Base-by-base conservation (phyloP, 768 basidiomycete genomes). In the Agrocybe pediades region DNA sequence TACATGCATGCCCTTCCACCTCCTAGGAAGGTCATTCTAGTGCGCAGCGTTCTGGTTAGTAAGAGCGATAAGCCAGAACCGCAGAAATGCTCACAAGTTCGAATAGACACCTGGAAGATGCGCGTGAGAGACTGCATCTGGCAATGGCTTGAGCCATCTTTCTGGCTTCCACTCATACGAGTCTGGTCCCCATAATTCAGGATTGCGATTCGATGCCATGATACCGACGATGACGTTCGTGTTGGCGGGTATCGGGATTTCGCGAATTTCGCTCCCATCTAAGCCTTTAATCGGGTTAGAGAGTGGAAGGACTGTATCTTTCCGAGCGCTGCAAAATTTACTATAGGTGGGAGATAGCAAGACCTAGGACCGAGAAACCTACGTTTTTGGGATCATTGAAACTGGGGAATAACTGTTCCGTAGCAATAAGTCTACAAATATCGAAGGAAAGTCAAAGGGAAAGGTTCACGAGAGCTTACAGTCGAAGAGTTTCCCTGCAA, bases 1-100 rank as follows among this genome's bases (percentile, higher is more conserved):
- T 45, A 77, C 76, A 80, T 77, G 71, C 78, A 80, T 8, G 76
- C 67, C 39, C 78, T 66, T 6, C 69, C 67, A 23, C 79, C 79
- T 24, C 71, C 76, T 6, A 75, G 53, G 59, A 78, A 81, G 2
- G 78, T 77, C 59, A 63, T 56, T 25, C 65, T 66, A 49, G 6
- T 39, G 26, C 26, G 4, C n/a, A 46, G n/a, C 13, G 46, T 6
- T 44, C 19, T 25, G 29, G n/a, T 42, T 27, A 9, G 25, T 16
- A 16, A 9, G 33, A 2, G 7, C 17, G 4, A 36, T 33, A 43
- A 17, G 0, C 19, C 11, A 6, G 13, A 47, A 15, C 13, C 7
- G 9, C 21, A 16, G 13, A 9, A 52, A 71, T 0, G 75, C 61
- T 44, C 48, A 63, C 65, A 66, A 43, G 26, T 66, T 57, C 5